Evolutionary conservation across 495 filamentous ascomycete species (phyloP).

Genomic region (Lichenothelia convexa): DNA sequence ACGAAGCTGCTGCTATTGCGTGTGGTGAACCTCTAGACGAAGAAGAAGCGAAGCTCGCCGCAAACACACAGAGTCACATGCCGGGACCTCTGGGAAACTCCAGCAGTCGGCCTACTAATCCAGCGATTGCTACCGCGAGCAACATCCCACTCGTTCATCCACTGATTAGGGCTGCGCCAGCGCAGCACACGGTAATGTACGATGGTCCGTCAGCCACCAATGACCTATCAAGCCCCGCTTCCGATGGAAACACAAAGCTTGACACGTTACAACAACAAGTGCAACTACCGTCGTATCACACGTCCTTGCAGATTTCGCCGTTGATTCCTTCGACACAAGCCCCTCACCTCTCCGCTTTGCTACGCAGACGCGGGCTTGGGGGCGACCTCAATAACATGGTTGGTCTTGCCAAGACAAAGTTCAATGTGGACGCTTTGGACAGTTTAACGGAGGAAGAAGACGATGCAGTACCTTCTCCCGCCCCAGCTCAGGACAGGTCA

Average conservation of each 20-base stretch:
- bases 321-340: constrained; percentile 48
- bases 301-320: constrained; percentile 6
- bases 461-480: constrained; percentile 21
- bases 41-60: constrained; percentile 10
- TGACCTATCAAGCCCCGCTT: neutral
- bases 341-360: constrained; percentile 55
- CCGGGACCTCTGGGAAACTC: too few species aligned
- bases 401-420: constrained; percentile 34
- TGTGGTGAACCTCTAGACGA: constrained; percentile 64
- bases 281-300: neutral
- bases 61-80: constrained; percentile 4
- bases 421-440: constrained; percentile 32
- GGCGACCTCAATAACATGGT: constrained; percentile 45
- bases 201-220: neutral
- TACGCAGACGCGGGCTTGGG: constrained; percentile 43
- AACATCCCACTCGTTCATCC: constrained; percentile 44
- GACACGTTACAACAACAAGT: constrained; percentile 5
- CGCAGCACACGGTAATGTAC: neutral
- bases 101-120: constrained; percentile 7
- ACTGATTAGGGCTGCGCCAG: constrained; percentile 39
- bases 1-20: constrained; percentile 81
- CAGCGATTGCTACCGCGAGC: constrained; percentile 29
- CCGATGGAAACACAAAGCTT: constrained; percentile 1
- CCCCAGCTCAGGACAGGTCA: neutral
- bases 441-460: constrained; percentile 31